Evolutionary conservation across 2,329 filamentous ascomycete genomes (phyloP), one percentile per base, ranked within the genome.

Genomic region (Trichothecium roseum): DNA sequence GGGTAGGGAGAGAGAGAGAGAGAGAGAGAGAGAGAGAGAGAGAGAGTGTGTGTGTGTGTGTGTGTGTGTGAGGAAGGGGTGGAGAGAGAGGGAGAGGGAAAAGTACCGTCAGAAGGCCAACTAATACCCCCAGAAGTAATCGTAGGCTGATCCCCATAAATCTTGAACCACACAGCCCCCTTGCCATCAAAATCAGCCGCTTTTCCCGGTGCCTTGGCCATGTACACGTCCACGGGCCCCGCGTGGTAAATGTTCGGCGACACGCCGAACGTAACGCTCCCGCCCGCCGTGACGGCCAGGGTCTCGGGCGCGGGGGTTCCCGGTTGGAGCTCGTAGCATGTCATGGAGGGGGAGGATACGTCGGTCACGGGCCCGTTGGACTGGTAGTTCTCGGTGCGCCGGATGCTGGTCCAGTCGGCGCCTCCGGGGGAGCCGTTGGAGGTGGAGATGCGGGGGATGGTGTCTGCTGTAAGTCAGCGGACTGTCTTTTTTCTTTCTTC

Each of bases 351-450:
- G 28, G 62, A 65, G 32, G 47, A 57, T 20, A 71, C 66, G 40
- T 66, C 56, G 4, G 63, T 64, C 26, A 71, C 65, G 40, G 64
- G 64, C 2, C 58, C 61, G 42, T 69, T 69, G 49, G 51, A 57
- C 47, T 71, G 63, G 49, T 56, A 69, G 52, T 69, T 69, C 32
- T 62, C 57, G 8, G 66, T 68, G 44, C 62, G 62, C 17, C 66
- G 57, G 31, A 69, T 60, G 29, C 61, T 57, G 32, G 60, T 57
- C 67, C 67, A 70, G 47, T 67, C 63, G 6, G 6, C 20, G 30
- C 36, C 42, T 1, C 56, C 57, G 32, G 48, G 46, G 6, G 32
- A 32, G 16, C 40, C 42, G 27, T 54, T 47, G 28, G 48, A 45
- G 7, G 55, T 52, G 28, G 52, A 47, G n/a, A 62, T 50, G 34